Evolutionary conservation across 2,329 filamentous ascomycete species (phyloP).

Genomic region (Ophiosphaerella narmari): DNA sequence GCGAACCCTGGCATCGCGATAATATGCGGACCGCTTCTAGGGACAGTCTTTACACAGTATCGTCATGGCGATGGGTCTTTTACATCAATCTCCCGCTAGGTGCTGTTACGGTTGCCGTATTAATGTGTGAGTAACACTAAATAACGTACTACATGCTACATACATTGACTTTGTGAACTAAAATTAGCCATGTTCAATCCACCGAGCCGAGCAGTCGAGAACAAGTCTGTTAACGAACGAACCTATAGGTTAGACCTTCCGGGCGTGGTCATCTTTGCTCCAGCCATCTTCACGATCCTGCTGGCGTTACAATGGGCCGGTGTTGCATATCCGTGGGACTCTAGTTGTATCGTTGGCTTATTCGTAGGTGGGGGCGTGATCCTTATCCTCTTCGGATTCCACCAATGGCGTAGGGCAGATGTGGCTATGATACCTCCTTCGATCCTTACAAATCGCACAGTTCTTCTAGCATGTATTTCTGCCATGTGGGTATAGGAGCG

Average conservation of each 20-base stretch:
- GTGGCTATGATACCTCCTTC: slow-evolving; percentile 48
- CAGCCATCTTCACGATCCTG: slow-evolving; percentile 49
- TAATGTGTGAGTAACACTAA: slow-evolving; percentile 12
- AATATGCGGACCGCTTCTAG: slow-evolving; percentile 36
- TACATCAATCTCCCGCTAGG: slow-evolving; percentile 55
- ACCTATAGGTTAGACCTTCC: slow-evolving; percentile 51
- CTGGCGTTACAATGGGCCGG: slow-evolving; percentile 56
- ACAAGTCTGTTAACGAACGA: slow-evolving; percentile 16
- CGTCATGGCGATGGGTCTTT: slow-evolving; percentile 49
- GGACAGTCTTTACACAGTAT: slow-evolving; percentile 50
- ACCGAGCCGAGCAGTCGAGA: slow-evolving; percentile 19
- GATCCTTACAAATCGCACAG: slow-evolving; percentile 43
- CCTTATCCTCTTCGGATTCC: slow-evolving; percentile 44
- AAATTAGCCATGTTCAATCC: slow-evolving; percentile 14
- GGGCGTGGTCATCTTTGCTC: slow-evolving; percentile 50
- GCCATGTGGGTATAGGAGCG: slow-evolving; percentile 40
- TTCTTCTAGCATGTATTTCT: slow-evolving; percentile 33
- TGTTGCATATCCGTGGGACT: slow-evolving; percentile 50
- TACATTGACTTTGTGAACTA: too few relatives aligned
- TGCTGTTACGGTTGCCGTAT: slow-evolving; percentile 10
- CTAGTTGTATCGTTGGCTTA: slow-evolving; percentile 51
- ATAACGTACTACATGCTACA: too few relatives aligned
- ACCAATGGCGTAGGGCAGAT: slow-evolving; percentile 28
- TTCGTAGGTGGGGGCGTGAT: slow-evolving; percentile 53
- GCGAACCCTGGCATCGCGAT: slow-evolving; percentile 47